phyloP scores from a whole-genome alignment of 371 early-diverging fungal genomes.

The Parasitella parasitica region DNA sequence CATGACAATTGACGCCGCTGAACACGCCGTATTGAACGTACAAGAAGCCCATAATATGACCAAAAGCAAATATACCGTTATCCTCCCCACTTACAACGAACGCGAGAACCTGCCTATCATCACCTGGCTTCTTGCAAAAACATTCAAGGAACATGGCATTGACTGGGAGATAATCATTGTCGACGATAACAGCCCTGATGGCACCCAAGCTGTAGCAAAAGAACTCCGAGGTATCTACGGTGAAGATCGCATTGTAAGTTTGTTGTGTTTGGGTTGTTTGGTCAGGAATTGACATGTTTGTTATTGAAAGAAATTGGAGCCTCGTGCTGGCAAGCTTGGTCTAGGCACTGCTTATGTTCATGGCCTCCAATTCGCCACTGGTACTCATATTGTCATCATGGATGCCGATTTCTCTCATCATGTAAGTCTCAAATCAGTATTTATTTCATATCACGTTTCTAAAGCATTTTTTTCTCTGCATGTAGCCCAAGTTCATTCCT shows the following conservation, averaged over 20 bases:
- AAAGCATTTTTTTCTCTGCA: not conserved
- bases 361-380: constrained; percentile 92
- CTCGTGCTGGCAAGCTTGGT: constrained; percentile 96
- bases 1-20: constrained; percentile 15
- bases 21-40: constrained; percentile 46
- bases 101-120: constrained; percentile 96
- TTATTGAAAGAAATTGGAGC: constrained; percentile 67
- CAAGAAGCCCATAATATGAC: constrained; percentile 35
- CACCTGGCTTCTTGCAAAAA: constrained; percentile 85
- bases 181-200: constrained; percentile 99
- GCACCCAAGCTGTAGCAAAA: constrained; percentile 92
- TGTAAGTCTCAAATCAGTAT: constrained; percentile 32
- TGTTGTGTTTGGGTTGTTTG: not conserved
- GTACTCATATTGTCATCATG: constrained; percentile 96
- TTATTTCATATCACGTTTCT: not conserved
- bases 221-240: constrained; percentile 87
- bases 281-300: not conserved
- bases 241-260: constrained; percentile 79
- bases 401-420: constrained; percentile 99
- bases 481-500: constrained; percentile 95
- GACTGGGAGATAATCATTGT: constrained; percentile 98
- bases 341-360: constrained; percentile 95
- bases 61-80: constrained; percentile 79
- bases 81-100: constrained; percentile 99
- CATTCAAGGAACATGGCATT: constrained; percentile 78